phyloP scores from a whole-genome alignment of 2,329 filamentous ascomycete genomes.

The Periconia sp. region DNA sequence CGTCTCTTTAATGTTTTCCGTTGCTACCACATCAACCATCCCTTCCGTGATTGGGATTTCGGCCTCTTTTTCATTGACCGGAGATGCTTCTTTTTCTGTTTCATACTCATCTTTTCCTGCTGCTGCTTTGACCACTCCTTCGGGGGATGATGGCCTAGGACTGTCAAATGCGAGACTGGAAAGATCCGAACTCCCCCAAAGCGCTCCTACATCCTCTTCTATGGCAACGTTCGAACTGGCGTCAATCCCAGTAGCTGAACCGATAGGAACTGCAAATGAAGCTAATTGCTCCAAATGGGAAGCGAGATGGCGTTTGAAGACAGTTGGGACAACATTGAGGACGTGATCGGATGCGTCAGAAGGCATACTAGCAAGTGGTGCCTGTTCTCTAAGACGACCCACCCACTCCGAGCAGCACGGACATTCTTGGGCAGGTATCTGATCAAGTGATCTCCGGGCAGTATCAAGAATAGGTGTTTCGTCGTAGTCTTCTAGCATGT shows the following conservation, averaged over 20 bases:
- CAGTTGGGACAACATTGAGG: slow-evolving; percentile 9
- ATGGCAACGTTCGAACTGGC: slow-evolving; percentile 16
- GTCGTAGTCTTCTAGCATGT: slow-evolving; percentile 7
- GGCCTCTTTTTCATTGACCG: too few relatives aligned
- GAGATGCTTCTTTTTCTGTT: too few relatives aligned
- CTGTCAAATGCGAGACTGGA: too few relatives aligned
- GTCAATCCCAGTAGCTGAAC: slow-evolving; percentile 3
- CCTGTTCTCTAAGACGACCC: slow-evolving; percentile 4
- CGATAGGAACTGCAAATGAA: slow-evolving; percentile 15
- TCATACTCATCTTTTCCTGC: too few relatives aligned
- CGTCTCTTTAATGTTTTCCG: too few relatives aligned
- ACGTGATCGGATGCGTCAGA: slow-evolving; percentile 1
- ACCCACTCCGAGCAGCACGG: slow-evolving; percentile 23
- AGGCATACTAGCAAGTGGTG: not conserved
- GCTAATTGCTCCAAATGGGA: slow-evolving; percentile 25
- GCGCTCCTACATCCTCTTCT: too few relatives aligned
- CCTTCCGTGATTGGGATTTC: too few relatives aligned
- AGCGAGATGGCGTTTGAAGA: slow-evolving; percentile 24
- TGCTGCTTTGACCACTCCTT: too few relatives aligned
- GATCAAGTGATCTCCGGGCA: slow-evolving; percentile 12
- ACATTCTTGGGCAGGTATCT: slow-evolving; percentile 19
- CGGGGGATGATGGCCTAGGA: too few relatives aligned
- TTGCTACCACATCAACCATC: too few relatives aligned
- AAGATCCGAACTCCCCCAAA: too few relatives aligned
- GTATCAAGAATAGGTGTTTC: slow-evolving; percentile 7